Evolutionary conservation across 2,329 filamentous ascomycete genomes (phyloP).

Genomic region (Stromatinia cepivora): DNA sequence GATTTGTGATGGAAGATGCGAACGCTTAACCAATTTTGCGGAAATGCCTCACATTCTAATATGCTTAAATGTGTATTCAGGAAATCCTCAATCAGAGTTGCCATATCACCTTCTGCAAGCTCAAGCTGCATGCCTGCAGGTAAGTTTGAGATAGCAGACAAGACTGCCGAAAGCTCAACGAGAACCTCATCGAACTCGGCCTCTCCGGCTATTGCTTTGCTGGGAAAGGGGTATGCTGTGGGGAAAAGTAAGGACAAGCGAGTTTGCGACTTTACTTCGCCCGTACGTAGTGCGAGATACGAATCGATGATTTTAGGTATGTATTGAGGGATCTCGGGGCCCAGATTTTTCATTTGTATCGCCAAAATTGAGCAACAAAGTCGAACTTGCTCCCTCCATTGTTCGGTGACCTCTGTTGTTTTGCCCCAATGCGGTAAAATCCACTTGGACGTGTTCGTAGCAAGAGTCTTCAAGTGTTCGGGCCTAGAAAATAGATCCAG

Average conservation of each 20-base stretch:
- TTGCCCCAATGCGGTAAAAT: slow-evolving; percentile 91
- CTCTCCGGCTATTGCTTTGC: slow-evolving; percentile 61
- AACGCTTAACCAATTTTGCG: slow-evolving; percentile 84
- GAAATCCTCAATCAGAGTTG: slow-evolving; percentile 72
- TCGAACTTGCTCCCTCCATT: slow-evolving; percentile 91
- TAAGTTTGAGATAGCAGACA: slow-evolving; percentile 78
- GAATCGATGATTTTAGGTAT: slow-evolving; percentile 90
- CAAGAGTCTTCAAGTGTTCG: slow-evolving; percentile 71
- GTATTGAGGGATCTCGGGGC: slow-evolving; percentile 81
- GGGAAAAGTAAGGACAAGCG: slow-evolving; percentile 88
- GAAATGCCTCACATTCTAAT: slow-evolving; percentile 85
- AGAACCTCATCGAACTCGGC: slow-evolving; percentile 78
- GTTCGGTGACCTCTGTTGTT: slow-evolving; percentile 69
- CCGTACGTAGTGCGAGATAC: slow-evolving; percentile 71
- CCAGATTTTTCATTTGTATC: slow-evolving; percentile 76
- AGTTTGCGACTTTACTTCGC: slow-evolving; percentile 54
- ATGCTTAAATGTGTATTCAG: slow-evolving; percentile 88
- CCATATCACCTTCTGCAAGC: slow-evolving; percentile 70
- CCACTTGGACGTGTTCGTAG: slow-evolving; percentile 84
- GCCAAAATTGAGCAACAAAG: slow-evolving; percentile 91
- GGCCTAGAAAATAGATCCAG: slow-evolving; percentile 78
- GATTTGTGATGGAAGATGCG: slow-evolving; percentile 93
- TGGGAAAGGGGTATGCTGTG: slow-evolving; percentile 83
- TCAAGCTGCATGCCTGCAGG: slow-evolving; percentile 75
- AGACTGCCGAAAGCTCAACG: slow-evolving; percentile 82